Conservation (phyloP, 2,329 filamentous ascomycete species). For the Penicillium sp. region DNA sequence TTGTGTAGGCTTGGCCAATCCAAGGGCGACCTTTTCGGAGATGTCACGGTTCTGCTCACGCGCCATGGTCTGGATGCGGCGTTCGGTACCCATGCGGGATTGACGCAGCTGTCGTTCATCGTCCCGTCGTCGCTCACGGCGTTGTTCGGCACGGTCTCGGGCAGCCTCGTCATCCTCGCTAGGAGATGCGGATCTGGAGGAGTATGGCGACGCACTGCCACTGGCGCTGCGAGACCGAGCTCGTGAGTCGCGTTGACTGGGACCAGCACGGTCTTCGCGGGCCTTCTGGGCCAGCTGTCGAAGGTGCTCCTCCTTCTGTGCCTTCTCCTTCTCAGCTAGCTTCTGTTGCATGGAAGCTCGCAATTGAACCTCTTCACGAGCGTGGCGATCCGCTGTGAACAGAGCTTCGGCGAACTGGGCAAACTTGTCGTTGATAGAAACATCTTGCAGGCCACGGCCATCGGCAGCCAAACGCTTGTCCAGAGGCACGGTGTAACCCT, state of each 20-base stretch:
- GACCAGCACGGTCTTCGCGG: slow-evolving; percentile 71
- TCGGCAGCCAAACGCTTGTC: slow-evolving; percentile 96
- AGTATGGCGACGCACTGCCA: slow-evolving; percentile 46
- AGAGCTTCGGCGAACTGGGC: slow-evolving; percentile 93
- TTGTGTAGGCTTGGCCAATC: slow-evolving; percentile 90
- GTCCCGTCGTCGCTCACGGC: slow-evolving; percentile 76
- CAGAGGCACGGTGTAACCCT: slow-evolving; percentile 93
- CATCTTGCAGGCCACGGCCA: slow-evolving; percentile 85
- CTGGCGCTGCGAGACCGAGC: slow-evolving; percentile 48
- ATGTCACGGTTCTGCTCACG: slow-evolving; percentile 96
- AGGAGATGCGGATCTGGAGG: slow-evolving; percentile 48
- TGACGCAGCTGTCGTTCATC: slow-evolving; percentile 88
- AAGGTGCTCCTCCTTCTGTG: slow-evolving; percentile 88
- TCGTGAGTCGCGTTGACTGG: slow-evolving; percentile 50
- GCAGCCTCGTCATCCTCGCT: slow-evolving; percentile 69
- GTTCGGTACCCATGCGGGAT: slow-evolving; percentile 92
- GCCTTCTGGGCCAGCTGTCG: slow-evolving; percentile 88
- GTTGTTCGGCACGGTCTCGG: slow-evolving; percentile 73
- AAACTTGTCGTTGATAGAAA: slow-evolving; percentile 98
- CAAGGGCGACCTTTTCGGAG: slow-evolving; percentile 92
- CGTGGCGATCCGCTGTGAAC: slow-evolving; percentile 91
- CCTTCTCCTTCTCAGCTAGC: slow-evolving; percentile 93
- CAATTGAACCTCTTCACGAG: slow-evolving; percentile 91
- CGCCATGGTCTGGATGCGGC: slow-evolving; percentile 87
- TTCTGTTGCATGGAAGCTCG: slow-evolving; percentile 93